Base-by-base conservation (phyloP, 139 green algal species). In the Auxenochlorella pyrenoidosa region DNA sequence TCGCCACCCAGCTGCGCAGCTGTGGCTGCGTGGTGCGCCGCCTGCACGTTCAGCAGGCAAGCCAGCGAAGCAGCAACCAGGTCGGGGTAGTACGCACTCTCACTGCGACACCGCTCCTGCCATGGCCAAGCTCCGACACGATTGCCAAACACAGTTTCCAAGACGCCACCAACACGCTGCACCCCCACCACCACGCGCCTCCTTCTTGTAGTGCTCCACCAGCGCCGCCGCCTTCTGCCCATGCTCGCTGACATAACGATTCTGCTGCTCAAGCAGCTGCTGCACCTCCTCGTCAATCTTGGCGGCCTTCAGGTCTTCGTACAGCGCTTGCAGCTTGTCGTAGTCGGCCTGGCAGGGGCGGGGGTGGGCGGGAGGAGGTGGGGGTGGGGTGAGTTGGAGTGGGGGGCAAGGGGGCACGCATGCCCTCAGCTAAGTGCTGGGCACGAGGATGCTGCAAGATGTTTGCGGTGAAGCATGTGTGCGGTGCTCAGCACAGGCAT, bases 281-380 rank as follows among this genome's bases (percentile, higher is more conserved):
- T 86, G 43, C 44, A 91, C 76, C 54, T 91, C 84, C 70, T 89
- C 84, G 36, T 84, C 38, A 36, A 91, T 89, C 38, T 83, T 89
- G 58, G 76, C 72, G 12, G 60, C 66, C 68, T 91, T 91, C 38
- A 91, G 78, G 59, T 86, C 84, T 58, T 86, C 77, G 30, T 91
- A 86, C 70, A 85, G 65, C 47, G 43, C 79, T 68, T 89, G 82
- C 63, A 91, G 58, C 51, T 70, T 77, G 43, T 63, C 40, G 22
- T 79, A 90, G 70, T 84, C 68, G 13, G 38, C 40, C 72, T 90
- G 51, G 34, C 81, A 47, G 5, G 24, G 5, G 38, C 36, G 75
- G 28, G 41, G 4, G 41, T 10, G 6, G 41, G 41, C 21, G 41
- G 75, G 24, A 47, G 32, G 68, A n/a, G n/a, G n/a, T n/a, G n/a